A percentile compares a stretch with the other conserved stretches of the same genome.
Evolutionary conservation across 179 eudicot species (phyloP).

Genomic region (Corrigiola litoralis): DNA sequence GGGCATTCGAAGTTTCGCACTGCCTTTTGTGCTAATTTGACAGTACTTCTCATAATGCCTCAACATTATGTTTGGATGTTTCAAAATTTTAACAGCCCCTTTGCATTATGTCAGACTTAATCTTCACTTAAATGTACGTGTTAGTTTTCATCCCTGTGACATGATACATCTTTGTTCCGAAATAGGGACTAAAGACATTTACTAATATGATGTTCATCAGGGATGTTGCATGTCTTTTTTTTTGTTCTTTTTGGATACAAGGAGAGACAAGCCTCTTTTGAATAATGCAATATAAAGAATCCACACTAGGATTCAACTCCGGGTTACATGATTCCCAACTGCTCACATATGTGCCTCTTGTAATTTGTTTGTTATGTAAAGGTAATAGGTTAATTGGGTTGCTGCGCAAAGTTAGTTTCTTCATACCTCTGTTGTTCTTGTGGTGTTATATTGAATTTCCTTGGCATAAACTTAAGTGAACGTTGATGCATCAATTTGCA

Average conservation of each 20-base stretch:
- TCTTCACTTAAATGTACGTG: background rate
- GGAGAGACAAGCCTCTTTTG: too few relatives aligned
- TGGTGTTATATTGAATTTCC: background rate
- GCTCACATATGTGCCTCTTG: too few relatives aligned
- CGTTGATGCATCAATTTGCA: conserved; percentile 30
- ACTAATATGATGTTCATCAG: background rate
- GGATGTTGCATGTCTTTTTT: background rate
- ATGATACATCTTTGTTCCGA: background rate
- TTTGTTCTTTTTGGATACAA: too few relatives aligned
- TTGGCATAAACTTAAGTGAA: conserved; percentile 9
- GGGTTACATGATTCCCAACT: too few relatives aligned
- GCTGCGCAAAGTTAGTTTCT: background rate
- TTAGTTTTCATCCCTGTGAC: background rate
- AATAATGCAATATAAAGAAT: too few relatives aligned
- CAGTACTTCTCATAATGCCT: too few relatives aligned
- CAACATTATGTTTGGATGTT: too few relatives aligned
- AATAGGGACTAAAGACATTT: background rate
- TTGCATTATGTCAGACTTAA: too few relatives aligned
- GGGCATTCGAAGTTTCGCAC: too few relatives aligned
- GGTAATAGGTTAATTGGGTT: background rate
- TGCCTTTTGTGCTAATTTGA: too few relatives aligned
- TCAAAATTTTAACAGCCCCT: too few relatives aligned
- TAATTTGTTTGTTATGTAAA: background rate
- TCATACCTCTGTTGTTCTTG: background rate
- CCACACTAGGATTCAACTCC: too few relatives aligned